Evolutionary conservation across 208 protist species (phyloP), one percentile per base, ranked within the genome.

Genomic region (Willaertia magna): DNA sequence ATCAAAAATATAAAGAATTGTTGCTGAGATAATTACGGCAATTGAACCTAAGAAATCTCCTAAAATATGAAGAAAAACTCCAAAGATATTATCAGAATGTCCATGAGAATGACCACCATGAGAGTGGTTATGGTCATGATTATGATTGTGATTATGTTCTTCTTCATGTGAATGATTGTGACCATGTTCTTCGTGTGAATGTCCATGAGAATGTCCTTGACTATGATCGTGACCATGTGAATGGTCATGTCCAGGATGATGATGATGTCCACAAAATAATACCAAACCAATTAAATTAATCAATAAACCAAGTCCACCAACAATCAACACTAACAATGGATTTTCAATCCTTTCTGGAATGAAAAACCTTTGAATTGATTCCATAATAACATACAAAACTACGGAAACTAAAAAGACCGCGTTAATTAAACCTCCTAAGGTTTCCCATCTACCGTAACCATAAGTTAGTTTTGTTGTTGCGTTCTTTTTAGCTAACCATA

Each of bases 1-100:
- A 44, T 49, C 55, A 22, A 81, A 26, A 0, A 87, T 88, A 34
- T 85, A 61, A 11, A 93, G 75, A 1, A 93, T 26, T n/a, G 51
- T 76, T 43, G 87, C 91, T 7, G 86, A 88, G 74, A 91, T 48
- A 49, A 93, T 39, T 14, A 93, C 91, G 59, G 86, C 89, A 44
- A 93, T 85, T 18, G 91, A 93, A 26, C 88, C 87, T 2, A 93
- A 49, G 20, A 88, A 85, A 88, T 94, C 92, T 39, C 91, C 92
- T 9, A 92, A 55, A 44, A 91, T 88, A 52, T 94, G 92, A 18
- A 94, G 79, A 55, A 94, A 93, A 0, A 93, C 87, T 55, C 88
- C 92, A 67, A 85, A 84, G 46, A 92, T 92, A 76, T 92, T 93
- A 3, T 18, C 11, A 34, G 83, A 81, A 40, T 39, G 26, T 34